Evolutionary conservation across 768 basidiomycete genomes (phyloP), one percentile per base, ranked within the genome.

Genomic region (Pulveroboletus sp.): DNA sequence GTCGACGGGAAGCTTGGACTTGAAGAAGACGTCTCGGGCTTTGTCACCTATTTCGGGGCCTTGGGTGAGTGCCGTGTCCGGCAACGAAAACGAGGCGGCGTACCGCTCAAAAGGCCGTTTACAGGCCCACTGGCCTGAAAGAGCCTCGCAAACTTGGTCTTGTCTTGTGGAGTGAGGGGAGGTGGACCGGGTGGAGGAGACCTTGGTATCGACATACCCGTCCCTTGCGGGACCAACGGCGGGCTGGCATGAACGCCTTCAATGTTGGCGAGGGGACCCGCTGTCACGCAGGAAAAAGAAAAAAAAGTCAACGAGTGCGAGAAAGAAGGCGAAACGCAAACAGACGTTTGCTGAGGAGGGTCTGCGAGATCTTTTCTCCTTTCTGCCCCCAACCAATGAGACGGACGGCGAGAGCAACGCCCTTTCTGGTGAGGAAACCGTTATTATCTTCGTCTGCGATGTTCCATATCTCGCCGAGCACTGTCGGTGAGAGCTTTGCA

Each of bases 301-400:
- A n/a, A n/a, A 36, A 45, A 37, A 13, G 40, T 70, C 35, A 69
- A 53, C 13, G 5, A 14, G 13, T 14, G 45, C 17, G 24, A 22
- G 14, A 37, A 23, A 31, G 38, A 40, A 43, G 30, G 49, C 31
- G 47, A 50, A 3, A 8, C 17, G 27, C 19, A 42, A 51, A 67
- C 87, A 72, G 62, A 95, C 94, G 76, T 76, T 85, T 86, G 56
- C 70, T 73, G 49, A 86, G 70, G 45, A 89, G 70, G 39, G 83
- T 80, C 26, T 76, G 73, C 2, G 79, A 75, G 31, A 88, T 66
- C 53, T 77, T 77, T 63, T 88, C 86, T 55, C 85, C 93, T 58
- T 85, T 85, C 75, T 98, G 96, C 3, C 93, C 89, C 76, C 89
- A 89, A 5, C 89, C 93, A 53, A 99, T 92, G 43, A 98, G 76